Evolutionary conservation across 441 rosid species (phyloP), one percentile per base, ranked within the genome.

Genomic region (Mallotus repandus): DNA sequence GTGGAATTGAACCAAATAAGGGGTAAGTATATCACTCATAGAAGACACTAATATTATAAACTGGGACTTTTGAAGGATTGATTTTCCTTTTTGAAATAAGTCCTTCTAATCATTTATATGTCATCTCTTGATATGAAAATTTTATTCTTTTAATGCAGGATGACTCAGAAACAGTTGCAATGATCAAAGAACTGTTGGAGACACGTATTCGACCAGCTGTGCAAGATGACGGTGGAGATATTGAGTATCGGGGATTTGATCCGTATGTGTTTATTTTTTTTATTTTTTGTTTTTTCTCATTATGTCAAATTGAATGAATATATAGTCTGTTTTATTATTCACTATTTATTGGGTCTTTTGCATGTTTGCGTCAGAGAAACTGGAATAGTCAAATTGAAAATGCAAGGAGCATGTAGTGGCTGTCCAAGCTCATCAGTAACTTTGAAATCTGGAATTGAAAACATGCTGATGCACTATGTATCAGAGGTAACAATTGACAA

Each of bases 381-480:
- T 54, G 97, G 98, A 73, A 76, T 89, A 65, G 98, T 96, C 74
- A 96, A 88, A 85, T 85, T 96, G 87, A 78, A 82, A 78, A 93
- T 96, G 99, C 98, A 96, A 86, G 97, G 98, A 81, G 98, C 98
- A 53, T 96, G 99, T 82, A 96, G 97, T 59, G 99, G 99, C 73
- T 96, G 98, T 84, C 98, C 98, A 38, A 95, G 98, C 81, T 96
- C 98, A 69, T 88, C 99, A 29, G 98, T 96, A 77, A 96, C 99
- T 58, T 78, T 96, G 85, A 96, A 96, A 85, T 96, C 98, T 71
- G 97, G 98, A 71, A 96, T 96, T 49, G 96, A 96, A 71, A 96
- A 91, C 83, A 96, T 96, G 98, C 83, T 96, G 75, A 96, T 96
- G 99, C 98, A 93, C 82, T 96, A 96, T 76, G 89, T 96, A 52